A percentile compares a stretch with the other conserved stretches of the same genome.
Conservation (phyloP, 129 eudicot species). For the Flaveria trinervia region DNA sequence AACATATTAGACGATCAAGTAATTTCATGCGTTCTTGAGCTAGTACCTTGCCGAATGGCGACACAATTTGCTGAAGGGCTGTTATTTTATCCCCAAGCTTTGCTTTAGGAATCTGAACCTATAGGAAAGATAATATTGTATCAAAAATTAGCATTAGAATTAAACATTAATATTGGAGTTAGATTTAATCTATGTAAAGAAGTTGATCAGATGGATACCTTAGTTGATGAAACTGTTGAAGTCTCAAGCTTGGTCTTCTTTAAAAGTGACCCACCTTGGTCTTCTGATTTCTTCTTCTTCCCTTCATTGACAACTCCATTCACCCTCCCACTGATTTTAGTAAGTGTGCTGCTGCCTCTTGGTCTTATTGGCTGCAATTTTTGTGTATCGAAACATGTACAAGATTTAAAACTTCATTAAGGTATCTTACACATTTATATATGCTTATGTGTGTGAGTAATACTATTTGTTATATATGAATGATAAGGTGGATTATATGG, state of each 20-base stretch:
- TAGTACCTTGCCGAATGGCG: slow-evolving; percentile 70
- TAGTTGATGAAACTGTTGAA: slow-evolving; percentile 48
- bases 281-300: slow-evolving; percentile 51
- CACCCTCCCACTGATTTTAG: slow-evolving; percentile 47
- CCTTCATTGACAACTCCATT: slow-evolving; percentile 49
- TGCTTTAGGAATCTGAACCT: slow-evolving; percentile 57
- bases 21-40: slow-evolving; percentile 18
- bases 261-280: slow-evolving; percentile 40
- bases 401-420: slow-evolving; percentile 5
- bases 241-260: slow-evolving; percentile 51
- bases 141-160: not conserved
- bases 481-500: slow-evolving; percentile 8
- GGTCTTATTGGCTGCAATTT: slow-evolving; percentile 43
- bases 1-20: too few relatives aligned
- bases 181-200: not conserved
- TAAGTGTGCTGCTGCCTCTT: slow-evolving; percentile 35
- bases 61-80: slow-evolving; percentile 66
- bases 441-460: not conserved
- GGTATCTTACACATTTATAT: not conserved
- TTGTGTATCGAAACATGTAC: not conserved
- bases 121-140: not conserved
- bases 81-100: slow-evolving; percentile 64
- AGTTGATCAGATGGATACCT: slow-evolving; percentile 38
- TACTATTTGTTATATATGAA: not conserved
- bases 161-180: not conserved